Evolutionary conservation across 305 asterid species (phyloP).

Genomic region (Lippia alba): DNA sequence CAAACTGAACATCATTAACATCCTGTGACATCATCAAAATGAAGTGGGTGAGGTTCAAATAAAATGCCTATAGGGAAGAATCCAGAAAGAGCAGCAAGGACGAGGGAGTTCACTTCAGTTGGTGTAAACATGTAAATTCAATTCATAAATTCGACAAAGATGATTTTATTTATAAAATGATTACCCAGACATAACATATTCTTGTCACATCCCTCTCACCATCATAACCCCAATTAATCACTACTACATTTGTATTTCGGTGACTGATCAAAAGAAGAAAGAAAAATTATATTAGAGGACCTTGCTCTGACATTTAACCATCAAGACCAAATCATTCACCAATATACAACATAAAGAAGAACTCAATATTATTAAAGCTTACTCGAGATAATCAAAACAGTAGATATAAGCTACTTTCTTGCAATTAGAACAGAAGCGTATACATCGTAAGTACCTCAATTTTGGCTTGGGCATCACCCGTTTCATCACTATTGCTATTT

Average conservation of each 20-base stretch:
- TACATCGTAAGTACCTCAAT: constrained; percentile 57
- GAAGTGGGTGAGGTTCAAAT: constrained; percentile 28
- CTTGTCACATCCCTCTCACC: background rate
- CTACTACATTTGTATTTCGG: background rate
- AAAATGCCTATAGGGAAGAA: constrained; percentile 8
- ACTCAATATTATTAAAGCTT: background rate
- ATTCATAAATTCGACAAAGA: constrained; percentile 9
- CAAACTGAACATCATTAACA: constrained; percentile 54
- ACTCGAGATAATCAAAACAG: constrained; percentile 3
- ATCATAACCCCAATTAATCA: background rate
- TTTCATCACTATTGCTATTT: constrained; percentile 40
- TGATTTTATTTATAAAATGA: constrained; percentile 5
- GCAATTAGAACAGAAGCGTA: constrained; percentile 14
- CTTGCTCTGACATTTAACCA: background rate
- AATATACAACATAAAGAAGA: constrained; percentile 21
- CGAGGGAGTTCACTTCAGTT: constrained; percentile 7
- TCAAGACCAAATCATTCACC: constrained; percentile 26
- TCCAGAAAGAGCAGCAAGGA: constrained; percentile 17
- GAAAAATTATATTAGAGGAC: background rate
- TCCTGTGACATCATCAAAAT: constrained; percentile 53
- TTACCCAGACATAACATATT: constrained; percentile 12
- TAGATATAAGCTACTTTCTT: constrained; percentile 8
- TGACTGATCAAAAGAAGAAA: background rate
- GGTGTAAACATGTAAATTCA: constrained; percentile 18
- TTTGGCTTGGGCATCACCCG: constrained; percentile 42